Conservation (phyloP, 805 yeast species). For the Metschnikowia reukaufii region DNA sequence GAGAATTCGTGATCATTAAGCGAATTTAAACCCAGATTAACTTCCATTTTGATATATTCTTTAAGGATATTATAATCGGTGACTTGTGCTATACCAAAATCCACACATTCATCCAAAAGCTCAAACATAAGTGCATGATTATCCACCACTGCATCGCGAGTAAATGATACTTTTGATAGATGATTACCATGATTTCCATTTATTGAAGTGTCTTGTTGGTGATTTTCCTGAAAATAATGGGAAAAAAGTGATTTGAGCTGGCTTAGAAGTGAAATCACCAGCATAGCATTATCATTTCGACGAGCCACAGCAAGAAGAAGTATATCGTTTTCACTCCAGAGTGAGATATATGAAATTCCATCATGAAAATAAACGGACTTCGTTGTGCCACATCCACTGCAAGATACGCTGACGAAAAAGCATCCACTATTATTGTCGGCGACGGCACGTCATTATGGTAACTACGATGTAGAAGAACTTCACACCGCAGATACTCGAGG, state of each 20-base stretch:
- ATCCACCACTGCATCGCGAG: slow-evolving; percentile 58
- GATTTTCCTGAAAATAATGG: slow-evolving; percentile 25
- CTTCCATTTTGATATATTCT: slow-evolving; percentile 70
- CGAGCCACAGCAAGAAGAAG: slow-evolving; percentile 42
- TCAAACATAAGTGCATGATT: slow-evolving; percentile 77
- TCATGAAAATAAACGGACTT: slow-evolving; percentile 46
- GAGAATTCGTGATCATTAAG: slow-evolving; percentile 9
- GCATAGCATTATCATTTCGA: slow-evolving; percentile 57
- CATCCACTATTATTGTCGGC: slow-evolving; percentile 23
- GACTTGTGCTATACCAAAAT: slow-evolving; percentile 81
- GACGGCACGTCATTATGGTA: slow-evolving; percentile 34
- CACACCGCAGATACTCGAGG: slow-evolving; percentile 25
- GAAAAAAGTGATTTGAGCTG: slow-evolving; percentile 30
- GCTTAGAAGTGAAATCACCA: slow-evolving; percentile 55
- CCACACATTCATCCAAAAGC: slow-evolving; percentile 86
- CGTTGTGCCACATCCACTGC: slow-evolving; percentile 13
- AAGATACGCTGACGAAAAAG: slow-evolving; percentile 27
- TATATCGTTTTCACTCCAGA: slow-evolving; percentile 46
- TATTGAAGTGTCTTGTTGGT: neutral
- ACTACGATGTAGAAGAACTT: slow-evolving; percentile 34
- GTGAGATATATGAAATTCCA: slow-evolving; percentile 57
- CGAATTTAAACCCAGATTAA: slow-evolving; percentile 18
- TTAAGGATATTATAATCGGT: slow-evolving; percentile 76
- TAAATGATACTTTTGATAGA: neutral
- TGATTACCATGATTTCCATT: neutral